Base-by-base conservation (phyloP, 306 rosid species). In the Castanospermum australe region DNA sequence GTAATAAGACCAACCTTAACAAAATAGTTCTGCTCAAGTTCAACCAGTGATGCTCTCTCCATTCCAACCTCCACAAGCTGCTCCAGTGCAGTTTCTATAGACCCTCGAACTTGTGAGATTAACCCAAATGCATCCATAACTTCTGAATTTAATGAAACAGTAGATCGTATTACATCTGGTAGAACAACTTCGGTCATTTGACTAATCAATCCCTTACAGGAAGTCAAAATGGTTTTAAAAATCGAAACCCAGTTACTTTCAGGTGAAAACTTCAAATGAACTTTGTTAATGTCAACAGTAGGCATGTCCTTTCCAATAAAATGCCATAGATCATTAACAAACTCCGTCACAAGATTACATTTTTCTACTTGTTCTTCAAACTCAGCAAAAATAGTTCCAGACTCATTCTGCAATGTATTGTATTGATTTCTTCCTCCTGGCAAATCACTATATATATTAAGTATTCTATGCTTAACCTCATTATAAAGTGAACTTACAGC, bases 51-150 rank as follows among this genome's bases (percentile, higher is more conserved):
- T 41, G 84, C 86, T 79, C 89, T 89, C 90, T 90, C 97, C 87
- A 89, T 75, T 85, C 90, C 92, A 14, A 92, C 90, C 84, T 94
- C 97, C 81, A 94, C 83, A 80, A 88, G 89, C 88, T 90, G 96
- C 83, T 92, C 97, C 71, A 94, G 50, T 55, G 96, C 89, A 12
- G 89, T 92, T 83, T 92, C 98, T 82, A 90, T 75, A 45, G 97
- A 88, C 47, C 97, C 98, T 11, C 93, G 90, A 73, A 92, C 91
- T 82, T 92, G 97, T 71, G 98, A 92, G 82, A 92, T 88, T 83
- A 91, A 85, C 76, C 97, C 97, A 81, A 89, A 92, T 51, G 91
- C 94, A 90, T 94, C 97, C 98, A 92, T 92, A 77, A 94, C 87
- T 85, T 89, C 98, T 50, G 98, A 91, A 72, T 88, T 88, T 62